Conservation (phyloP, 768 basidiomycete species). For the Phylloporus sp. region DNA sequence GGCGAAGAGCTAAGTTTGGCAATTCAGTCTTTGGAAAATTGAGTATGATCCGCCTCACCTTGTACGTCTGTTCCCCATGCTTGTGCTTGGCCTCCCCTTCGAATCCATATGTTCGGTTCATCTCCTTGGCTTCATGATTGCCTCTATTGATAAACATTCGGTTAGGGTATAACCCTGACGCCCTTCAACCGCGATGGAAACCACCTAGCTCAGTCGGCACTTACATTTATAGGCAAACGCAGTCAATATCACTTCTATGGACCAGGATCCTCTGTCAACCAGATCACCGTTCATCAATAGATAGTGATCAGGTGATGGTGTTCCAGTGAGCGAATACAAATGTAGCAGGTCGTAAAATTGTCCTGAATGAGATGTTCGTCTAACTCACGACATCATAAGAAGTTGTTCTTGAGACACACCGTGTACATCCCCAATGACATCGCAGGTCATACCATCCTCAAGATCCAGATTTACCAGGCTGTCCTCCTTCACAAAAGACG, state of each 20-base stretch:
- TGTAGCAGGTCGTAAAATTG: conserved; percentile 95
- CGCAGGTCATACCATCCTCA: conserved; percentile 73
- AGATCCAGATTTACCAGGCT: conserved; percentile 76
- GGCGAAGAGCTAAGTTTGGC: conserved; percentile 66
- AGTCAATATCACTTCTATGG: conserved; percentile 86
- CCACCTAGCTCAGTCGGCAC: conserved; percentile 19
- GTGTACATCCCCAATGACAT: conserved; percentile 96
- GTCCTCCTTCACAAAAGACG: conserved; percentile 68
- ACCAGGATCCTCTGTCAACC: conserved; percentile 96
- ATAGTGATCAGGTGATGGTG: conserved; percentile 80
- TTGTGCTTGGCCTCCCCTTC: conserved; percentile 97
- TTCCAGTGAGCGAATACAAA: conserved; percentile 78
- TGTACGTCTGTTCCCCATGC: conserved; percentile 92
- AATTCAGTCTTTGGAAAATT: conserved; percentile 1
- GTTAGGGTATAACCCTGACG: conserved; percentile 84
- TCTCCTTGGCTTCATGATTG: conserved; percentile 95
- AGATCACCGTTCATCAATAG: conserved; percentile 93
- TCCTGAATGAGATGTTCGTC: conserved; percentile 40
- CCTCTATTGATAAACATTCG: conserved; percentile 92
- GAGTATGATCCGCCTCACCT: conserved; percentile 39
- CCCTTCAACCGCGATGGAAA: conserved; percentile 10
- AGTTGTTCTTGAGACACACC: conserved; percentile 41
- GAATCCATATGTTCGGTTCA: conserved; percentile 93
- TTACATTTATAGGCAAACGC: conserved; percentile 94
- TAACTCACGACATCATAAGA: neutral